A percentile compares a stretch with the other conserved stretches of the same genome.
phyloP scores from a whole-genome alignment of 441 rosid genomes.

The Erysimum pusillum region DNA sequence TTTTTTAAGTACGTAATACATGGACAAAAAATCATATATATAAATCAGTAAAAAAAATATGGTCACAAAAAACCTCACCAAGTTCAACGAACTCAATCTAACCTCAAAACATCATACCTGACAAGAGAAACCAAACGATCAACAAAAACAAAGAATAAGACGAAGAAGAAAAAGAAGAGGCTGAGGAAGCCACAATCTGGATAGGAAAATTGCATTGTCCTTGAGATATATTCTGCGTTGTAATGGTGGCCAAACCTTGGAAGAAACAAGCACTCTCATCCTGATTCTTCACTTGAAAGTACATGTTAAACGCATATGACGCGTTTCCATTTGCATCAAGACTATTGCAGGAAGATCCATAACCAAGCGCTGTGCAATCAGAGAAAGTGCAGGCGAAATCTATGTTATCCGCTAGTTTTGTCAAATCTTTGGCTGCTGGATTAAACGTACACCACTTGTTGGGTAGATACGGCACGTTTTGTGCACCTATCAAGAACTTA shows the following conservation, averaged over 20 bases:
- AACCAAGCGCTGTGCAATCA: conserved; percentile 77
- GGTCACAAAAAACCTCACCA: neutral
- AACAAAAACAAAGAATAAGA: neutral
- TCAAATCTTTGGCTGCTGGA: conserved; percentile 64
- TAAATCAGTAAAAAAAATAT: neutral
- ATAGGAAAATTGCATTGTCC: conserved; percentile 70
- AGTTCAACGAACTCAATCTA: conserved; percentile 4
- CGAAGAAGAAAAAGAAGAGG: conserved; percentile 21
- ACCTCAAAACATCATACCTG: neutral
- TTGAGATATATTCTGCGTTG: conserved; percentile 63
- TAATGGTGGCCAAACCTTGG: conserved; percentile 70
- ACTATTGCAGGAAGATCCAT: conserved; percentile 77
- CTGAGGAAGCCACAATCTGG: conserved; percentile 53
- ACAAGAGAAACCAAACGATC: neutral
- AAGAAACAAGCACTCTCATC: conserved; percentile 69
- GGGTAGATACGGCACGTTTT: conserved; percentile 60
- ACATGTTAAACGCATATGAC: conserved; percentile 88
- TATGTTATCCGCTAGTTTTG: conserved; percentile 65
- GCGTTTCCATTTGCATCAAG: conserved; percentile 74
- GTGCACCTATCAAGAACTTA: conserved; percentile 60
- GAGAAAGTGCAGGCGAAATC: conserved; percentile 67
- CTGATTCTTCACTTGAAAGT: conserved; percentile 72
- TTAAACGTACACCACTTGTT: conserved; percentile 74
- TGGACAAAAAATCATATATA: too few species aligned
- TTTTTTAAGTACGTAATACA: too few species aligned